These are phyloP conservation scores for Lenwebbia sp. DNA, from an alignment of 345 rosid genomes.

Conservation along the genomic window DNA sequence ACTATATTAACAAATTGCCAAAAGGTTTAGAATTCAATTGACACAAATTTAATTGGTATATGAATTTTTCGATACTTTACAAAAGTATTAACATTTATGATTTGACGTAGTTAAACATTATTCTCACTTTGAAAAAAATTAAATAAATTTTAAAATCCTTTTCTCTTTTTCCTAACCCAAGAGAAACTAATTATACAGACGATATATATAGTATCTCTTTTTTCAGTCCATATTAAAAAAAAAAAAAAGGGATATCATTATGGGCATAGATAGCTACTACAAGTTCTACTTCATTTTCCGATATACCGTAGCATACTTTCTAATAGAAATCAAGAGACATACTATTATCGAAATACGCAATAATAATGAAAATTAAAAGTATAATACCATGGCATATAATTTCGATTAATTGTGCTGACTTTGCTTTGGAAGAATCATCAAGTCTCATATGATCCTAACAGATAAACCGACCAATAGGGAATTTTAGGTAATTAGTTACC, in stretches of 20 bases:
- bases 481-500: neutral
- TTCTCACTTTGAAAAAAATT: too few relatives aligned
- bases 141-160: too few relatives aligned
- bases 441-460: neutral
- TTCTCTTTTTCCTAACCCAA: too few relatives aligned
- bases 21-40: too few relatives aligned
- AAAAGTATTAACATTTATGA: too few relatives aligned
- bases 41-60: too few relatives aligned
- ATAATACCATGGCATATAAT: neutral
- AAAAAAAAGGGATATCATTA: neutral
- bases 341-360: neutral
- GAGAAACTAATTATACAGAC: too few relatives aligned
- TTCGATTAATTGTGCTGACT: neutral
- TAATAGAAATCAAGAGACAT: neutral
- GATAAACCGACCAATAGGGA: neutral
- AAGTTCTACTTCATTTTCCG: neutral
- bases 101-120: too few relatives aligned
- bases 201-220: too few relatives aligned
- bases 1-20: too few relatives aligned
- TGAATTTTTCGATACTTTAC: too few relatives aligned
- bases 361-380: neutral
- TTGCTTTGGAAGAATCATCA: neutral
- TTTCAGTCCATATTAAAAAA: neutral
- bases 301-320: neutral
- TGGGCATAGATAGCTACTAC: neutral